phyloP scores from a whole-genome alignment of 768 basidiomycete genomes.

The Psilocybe cyanescens region DNA sequence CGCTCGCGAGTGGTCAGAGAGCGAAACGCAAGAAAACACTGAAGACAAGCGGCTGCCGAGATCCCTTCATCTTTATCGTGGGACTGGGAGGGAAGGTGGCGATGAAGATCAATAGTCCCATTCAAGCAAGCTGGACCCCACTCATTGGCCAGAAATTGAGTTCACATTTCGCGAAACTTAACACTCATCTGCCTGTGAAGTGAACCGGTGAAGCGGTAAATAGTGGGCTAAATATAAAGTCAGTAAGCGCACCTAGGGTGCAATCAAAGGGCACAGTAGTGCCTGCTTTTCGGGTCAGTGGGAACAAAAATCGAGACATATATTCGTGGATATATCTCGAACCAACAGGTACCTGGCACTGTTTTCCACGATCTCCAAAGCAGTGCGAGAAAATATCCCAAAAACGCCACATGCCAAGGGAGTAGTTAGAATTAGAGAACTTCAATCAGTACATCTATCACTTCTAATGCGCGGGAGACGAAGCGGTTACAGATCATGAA shows the following conservation, averaged over 20 bases:
- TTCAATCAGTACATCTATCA: too few relatives aligned
- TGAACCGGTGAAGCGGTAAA: conserved; percentile 6
- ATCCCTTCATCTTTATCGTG: neutral
- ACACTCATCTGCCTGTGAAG: neutral
- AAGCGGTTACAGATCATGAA: too few relatives aligned
- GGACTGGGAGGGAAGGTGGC: neutral
- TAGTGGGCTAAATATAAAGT: neutral
- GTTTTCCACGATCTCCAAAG: neutral
- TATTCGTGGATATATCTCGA: neutral
- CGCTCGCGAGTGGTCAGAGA: neutral
- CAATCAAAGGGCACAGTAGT: neutral
- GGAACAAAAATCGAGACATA: neutral
- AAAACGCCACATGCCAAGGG: neutral
- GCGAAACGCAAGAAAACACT: neutral
- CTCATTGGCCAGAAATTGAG: conserved; percentile 9
- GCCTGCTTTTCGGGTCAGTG: neutral
- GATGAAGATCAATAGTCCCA: neutral
- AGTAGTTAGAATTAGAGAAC: neutral
- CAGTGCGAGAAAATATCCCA: neutral
- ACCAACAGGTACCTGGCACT: neutral
- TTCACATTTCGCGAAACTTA: neutral
- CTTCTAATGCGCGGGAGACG: too few relatives aligned
- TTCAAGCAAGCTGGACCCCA: conserved; percentile 6
- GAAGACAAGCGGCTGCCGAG: neutral
- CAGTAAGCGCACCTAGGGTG: conserved; percentile 3